Conservation (phyloP, 1,284 basidiomycete genomes). For the Trametes hirsuta region DNA sequence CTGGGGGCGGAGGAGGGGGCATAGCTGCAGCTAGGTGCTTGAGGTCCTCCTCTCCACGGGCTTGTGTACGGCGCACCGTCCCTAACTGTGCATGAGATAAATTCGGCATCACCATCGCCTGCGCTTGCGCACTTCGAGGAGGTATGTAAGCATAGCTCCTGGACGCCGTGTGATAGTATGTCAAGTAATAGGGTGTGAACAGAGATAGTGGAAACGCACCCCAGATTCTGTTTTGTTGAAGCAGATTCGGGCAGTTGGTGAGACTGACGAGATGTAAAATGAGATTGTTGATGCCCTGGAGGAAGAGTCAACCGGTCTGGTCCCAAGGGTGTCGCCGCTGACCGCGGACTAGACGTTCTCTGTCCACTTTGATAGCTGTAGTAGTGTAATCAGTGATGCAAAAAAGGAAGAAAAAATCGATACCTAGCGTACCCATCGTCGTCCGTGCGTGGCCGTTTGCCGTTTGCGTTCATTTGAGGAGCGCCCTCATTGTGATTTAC, state of each 20-base stretch:
- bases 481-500: constrained; percentile 39
- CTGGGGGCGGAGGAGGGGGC: constrained; percentile 4
- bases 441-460: constrained; percentile 63
- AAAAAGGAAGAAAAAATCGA: not conserved
- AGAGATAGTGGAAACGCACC: not conserved
- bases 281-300: constrained; percentile 51
- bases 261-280: constrained; percentile 40
- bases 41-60: constrained; percentile 6
- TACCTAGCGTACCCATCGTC: constrained; percentile 45
- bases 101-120: constrained; percentile 25
- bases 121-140: constrained; percentile 43
- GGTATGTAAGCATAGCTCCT: constrained; percentile 67
- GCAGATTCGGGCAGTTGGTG: not conserved
- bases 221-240: constrained; percentile 3
- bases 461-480: constrained; percentile 51
- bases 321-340: constrained; percentile 50
- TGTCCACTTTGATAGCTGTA: constrained; percentile 33
- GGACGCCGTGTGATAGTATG: not conserved
- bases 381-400: not conserved
- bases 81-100: constrained; percentile 32
- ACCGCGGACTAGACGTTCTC: constrained; percentile 60
- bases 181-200: not conserved
- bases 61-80: constrained; percentile 20
- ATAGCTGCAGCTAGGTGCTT: not conserved
- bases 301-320: constrained; percentile 64